Percentiles rank a stretch among this genome's conserved stretches.
Evolutionary conservation across 805 yeast genomes (phyloP).

Genomic region (Komagataella phaffii): DNA sequence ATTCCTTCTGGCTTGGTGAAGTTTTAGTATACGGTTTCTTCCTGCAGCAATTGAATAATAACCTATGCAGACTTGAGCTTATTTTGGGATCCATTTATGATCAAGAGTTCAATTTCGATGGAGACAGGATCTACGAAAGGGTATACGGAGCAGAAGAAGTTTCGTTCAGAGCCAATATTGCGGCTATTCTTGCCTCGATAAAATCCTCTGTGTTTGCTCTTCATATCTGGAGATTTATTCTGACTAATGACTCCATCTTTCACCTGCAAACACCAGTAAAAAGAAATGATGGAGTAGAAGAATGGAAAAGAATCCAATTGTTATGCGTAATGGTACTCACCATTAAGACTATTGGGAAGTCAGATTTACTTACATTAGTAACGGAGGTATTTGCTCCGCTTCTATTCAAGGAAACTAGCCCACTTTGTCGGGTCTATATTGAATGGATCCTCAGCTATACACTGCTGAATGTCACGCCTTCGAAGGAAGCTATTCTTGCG

Average conservation of each 20-base stretch:
- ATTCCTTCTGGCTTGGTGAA: conserved; percentile 34
- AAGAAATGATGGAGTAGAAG: conserved; percentile 59
- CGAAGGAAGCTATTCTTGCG: conserved; percentile 8
- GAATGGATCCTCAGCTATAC: conserved; percentile 64
- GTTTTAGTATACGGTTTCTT: conserved; percentile 31
- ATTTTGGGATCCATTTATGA: conserved; percentile 44
- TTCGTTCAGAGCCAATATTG: conserved; percentile 34
- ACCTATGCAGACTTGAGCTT: conserved; percentile 46
- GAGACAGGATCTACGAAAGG: conserved; percentile 26
- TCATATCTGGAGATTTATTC: conserved; percentile 20
- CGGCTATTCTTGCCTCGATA: conserved; percentile 28
- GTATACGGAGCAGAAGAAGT: conserved; percentile 49
- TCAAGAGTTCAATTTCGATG: conserved; percentile 19
- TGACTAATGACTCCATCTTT: conserved; percentile 22
- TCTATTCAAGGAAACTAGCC: conserved; percentile 59
- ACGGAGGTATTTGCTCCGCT: conserved; percentile 15
- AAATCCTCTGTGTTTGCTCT: conserved; percentile 16
- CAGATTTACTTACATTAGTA: conserved; percentile 13
- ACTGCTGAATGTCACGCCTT: conserved; percentile 18
- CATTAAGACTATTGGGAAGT: conserved; percentile 18
- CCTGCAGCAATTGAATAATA: conserved; percentile 39
- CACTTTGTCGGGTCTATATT: conserved; percentile 56
- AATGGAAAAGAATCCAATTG: conserved; percentile 43
- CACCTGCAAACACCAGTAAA: conserved; percentile 35
- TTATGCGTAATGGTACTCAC: conserved; percentile 39